These are phyloP conservation scores for Royoungia palumana DNA, from an alignment of 768 basidiomycete genomes.

Conservation along the genomic window DNA sequence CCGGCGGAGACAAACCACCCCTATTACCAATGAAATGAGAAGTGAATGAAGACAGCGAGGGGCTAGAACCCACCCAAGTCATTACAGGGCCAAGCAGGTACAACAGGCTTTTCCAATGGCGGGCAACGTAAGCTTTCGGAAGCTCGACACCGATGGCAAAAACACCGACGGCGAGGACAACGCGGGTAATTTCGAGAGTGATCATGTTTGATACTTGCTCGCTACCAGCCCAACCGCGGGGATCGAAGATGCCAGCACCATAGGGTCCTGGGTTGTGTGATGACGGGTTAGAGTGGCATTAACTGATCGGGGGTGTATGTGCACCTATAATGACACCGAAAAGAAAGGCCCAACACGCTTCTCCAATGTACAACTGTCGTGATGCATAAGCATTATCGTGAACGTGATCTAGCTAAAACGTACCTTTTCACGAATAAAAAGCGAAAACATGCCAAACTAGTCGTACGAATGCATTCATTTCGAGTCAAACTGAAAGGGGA, in stretches of 20 bases:
- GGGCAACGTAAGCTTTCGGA: constrained; percentile 90
- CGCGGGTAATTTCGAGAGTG: constrained; percentile 84
- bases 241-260: constrained; percentile 77
- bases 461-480: not conserved
- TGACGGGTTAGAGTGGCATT: constrained; percentile 2
- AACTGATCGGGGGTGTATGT: constrained; percentile 19
- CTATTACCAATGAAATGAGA: constrained; percentile 33
- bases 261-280: constrained; percentile 60
- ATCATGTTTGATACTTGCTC: constrained; percentile 61
- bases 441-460: constrained; percentile 93
- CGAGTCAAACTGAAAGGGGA: not conserved
- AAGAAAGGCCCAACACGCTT: constrained; percentile 93
- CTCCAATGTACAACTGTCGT: constrained; percentile 81
- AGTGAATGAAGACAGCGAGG: not conserved
- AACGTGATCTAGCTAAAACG: constrained; percentile 8
- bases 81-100: constrained; percentile 82
- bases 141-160: constrained; percentile 98
- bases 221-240: constrained; percentile 65
- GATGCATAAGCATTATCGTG: constrained; percentile 5
- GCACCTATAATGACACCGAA: constrained; percentile 87
- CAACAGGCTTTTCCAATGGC: constrained; percentile 89
- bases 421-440: constrained; percentile 85
- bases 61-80: constrained; percentile 67
- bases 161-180: constrained; percentile 93
- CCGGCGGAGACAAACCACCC: constrained; percentile 94